Evolutionary conservation across 1,139 yeast species (phyloP), one percentile per base, ranked within the genome.

Genomic region (Candida albicans): DNA sequence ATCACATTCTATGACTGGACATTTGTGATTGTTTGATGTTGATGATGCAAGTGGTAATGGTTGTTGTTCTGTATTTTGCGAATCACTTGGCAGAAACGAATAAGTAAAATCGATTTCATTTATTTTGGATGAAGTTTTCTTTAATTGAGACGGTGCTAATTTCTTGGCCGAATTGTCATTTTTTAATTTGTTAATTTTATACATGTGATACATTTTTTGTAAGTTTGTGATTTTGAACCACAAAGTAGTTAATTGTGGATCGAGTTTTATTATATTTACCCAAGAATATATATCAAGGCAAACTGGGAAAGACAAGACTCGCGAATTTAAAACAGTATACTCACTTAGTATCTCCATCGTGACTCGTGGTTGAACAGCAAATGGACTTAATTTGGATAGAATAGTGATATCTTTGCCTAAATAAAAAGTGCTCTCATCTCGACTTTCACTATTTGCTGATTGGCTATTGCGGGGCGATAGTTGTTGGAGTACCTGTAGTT

Each of bases 1-100:
- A 49, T 70, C 75, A 47, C 73, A 68, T 45, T 67, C 73, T 29
- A 68, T 62, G 2, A 72, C 77, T 0, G 77, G 77, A 43, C 77
- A 72, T 40, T 60, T 60, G 27, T 51, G 57, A 33, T 40, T 45
- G n/a, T 15, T 30, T 2, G 37, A 18, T 12, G 31, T 31, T 22
- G 33, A 30, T 9, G 18, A 28, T 26, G 42, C 38, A 25, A 26
- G 33, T n/a, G 46, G 43, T 15, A 38, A 33, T 2, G 33, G 25
- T n/a, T n/a, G 12, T 6, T 10, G 37, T 12, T 39, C 14, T 8
- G 6, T 9, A 10, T 3, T 27, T n/a, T 29, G 32, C 13, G 12
- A 8, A 10, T 11, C 15, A 38, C 13, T 34, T 4, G 47, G 36
- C 26, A 42, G 43, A 18, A 29, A 51, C 7, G 63, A 52, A 43